A percentile compares a stretch with the other conserved stretches of the same genome.
These are phyloP conservation scores for Aquilaria malaccensis DNA, from an alignment of 345 rosid genomes.

Conservation along the genomic window DNA sequence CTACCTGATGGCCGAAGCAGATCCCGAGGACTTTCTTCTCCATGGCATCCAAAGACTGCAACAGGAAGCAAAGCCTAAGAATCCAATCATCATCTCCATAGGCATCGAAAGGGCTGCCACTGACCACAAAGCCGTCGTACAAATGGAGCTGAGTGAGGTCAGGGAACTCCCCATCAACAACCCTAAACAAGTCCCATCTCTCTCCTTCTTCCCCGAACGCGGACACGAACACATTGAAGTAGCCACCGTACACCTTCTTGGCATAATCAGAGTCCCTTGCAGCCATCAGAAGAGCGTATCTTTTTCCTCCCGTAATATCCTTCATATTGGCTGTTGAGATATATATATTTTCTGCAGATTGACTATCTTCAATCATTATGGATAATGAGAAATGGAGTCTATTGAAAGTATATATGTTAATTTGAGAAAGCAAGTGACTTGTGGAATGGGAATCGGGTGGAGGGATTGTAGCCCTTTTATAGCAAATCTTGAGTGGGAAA, in stretches of 20 bases:
- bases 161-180: constrained; percentile 79
- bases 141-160: constrained; percentile 45
- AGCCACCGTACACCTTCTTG: constrained; percentile 64
- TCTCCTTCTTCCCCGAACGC: constrained; percentile 83
- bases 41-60: constrained; percentile 66
- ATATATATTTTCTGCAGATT: too few relatives aligned
- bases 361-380: too few relatives aligned
- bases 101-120: constrained; percentile 82
- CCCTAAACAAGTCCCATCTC: constrained; percentile 67
- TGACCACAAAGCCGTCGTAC: constrained; percentile 75
- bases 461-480: too few relatives aligned
- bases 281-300: constrained; percentile 55
- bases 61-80: constrained; percentile 54
- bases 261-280: constrained; percentile 76
- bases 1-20: constrained; percentile 98
- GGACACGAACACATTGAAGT: constrained; percentile 61
- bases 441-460: too few relatives aligned
- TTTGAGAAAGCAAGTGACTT: too few relatives aligned
- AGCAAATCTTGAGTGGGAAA: too few relatives aligned
- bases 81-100: constrained; percentile 73
- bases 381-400: too few relatives aligned
- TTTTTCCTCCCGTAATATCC: constrained; percentile 18
- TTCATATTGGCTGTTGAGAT: constrained; percentile 3
- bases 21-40: constrained; percentile 74
- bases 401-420: too few relatives aligned